Evolutionary conservation across 129 eudicot genomes (phyloP).

Genomic region (Helianthus annuus): DNA sequence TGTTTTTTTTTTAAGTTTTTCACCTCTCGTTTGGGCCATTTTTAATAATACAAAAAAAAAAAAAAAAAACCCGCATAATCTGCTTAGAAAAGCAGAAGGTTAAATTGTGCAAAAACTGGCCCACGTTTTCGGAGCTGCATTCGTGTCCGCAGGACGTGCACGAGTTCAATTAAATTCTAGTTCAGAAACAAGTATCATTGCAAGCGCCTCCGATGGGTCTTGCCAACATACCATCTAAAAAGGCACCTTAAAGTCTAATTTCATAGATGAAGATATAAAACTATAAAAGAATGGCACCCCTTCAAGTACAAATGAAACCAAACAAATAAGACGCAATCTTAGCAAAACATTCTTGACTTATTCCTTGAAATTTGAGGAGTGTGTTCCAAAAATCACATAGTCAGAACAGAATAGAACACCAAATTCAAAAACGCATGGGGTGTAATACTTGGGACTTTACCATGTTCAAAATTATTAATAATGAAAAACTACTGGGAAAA

Average conservation of each 20-base stretch:
- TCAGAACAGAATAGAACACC: background rate
- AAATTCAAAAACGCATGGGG: background rate
- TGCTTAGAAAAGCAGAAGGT: too few species aligned
- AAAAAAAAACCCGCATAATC: too few species aligned
- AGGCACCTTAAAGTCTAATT: background rate
- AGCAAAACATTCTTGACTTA: background rate
- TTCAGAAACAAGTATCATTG: background rate
- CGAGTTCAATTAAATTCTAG: too few species aligned
- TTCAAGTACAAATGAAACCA: background rate
- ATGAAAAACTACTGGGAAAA: background rate
- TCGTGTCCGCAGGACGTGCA: too few species aligned
- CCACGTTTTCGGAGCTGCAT: too few species aligned
- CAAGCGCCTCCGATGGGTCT: background rate
- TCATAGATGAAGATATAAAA: background rate
- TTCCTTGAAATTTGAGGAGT: background rate
- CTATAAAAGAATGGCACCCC: background rate
- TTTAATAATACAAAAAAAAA: too few species aligned
- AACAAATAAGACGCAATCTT: background rate
- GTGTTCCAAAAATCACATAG: background rate
- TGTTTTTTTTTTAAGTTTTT: too few species aligned
- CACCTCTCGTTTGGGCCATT: too few species aligned
- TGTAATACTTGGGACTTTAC: background rate
- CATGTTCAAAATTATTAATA: background rate
- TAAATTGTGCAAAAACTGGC: too few species aligned
- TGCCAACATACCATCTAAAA: constrained; percentile 8